A percentile compares a stretch with the other conserved stretches of the same genome.
These are phyloP conservation scores for Pseudomassariella vexata DNA, from an alignment of 2,329 filamentous ascomycete genomes.

Conservation along the genomic window DNA sequence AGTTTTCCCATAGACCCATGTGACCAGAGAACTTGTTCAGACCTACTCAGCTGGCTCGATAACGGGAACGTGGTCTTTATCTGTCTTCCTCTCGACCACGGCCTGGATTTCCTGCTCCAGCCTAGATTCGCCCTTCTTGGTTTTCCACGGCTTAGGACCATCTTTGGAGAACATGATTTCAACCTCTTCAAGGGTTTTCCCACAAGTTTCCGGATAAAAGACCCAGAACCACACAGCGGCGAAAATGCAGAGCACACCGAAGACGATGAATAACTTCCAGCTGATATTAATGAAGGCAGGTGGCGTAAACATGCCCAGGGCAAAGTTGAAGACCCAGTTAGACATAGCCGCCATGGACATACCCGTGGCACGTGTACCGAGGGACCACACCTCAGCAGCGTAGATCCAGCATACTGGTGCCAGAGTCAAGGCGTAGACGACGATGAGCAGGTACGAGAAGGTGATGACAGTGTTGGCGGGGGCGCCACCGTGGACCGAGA, in stretches of 20 bases:
- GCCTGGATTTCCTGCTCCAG: conserved; percentile 23
- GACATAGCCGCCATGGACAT: conserved; percentile 51
- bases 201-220: conserved; percentile 30
- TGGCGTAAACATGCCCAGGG: conserved; percentile 52
- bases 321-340: conserved; percentile 55
- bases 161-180: conserved; percentile 27
- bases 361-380: conserved; percentile 53
- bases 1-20: too few relatives aligned
- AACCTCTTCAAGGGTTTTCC: conserved; percentile 34
- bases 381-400: conserved; percentile 57
- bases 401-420: conserved; percentile 63
- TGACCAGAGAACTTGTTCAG: too few relatives aligned
- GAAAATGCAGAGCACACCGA: conserved; percentile 28
- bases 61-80: conserved; percentile 6
- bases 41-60: not conserved
- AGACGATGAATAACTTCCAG: conserved; percentile 41
- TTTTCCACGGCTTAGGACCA: conserved; percentile 32
- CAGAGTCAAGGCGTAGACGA: conserved; percentile 58
- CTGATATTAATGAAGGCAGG: conserved; percentile 53
- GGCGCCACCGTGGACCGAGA: conserved; percentile 40
- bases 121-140: conserved; percentile 21
- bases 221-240: conserved; percentile 27
- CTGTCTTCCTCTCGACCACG: conserved; percentile 18
- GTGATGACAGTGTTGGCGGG: conserved; percentile 58
- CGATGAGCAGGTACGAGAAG: conserved; percentile 59